These are phyloP conservation scores for Marasmius sp. DNA, from an alignment of 1,284 basidiomycete genomes.

Conservation along the genomic window DNA sequence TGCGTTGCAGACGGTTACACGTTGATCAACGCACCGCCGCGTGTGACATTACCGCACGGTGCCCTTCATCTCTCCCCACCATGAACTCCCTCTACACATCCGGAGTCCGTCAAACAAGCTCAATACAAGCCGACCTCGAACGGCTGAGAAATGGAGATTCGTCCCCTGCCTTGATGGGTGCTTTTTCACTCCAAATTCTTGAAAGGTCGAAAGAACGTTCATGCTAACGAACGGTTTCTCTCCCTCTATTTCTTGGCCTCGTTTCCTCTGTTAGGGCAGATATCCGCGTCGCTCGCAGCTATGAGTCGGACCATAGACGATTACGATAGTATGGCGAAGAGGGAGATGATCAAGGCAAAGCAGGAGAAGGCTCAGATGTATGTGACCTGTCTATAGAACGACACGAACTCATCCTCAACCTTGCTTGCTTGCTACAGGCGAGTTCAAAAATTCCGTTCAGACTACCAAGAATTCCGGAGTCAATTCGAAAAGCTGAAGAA, in stretches of 20 bases:
- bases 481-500: slow-evolving; percentile 72
- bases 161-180: slow-evolving; percentile 82
- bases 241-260: too few species aligned
- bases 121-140: slow-evolving; percentile 85
- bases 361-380: slow-evolving; percentile 93
- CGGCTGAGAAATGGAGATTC: slow-evolving; percentile 77
- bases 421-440: slow-evolving; percentile 48
- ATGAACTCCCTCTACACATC: slow-evolving; percentile 97
- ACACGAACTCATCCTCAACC: slow-evolving; percentile 1
- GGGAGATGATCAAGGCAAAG: slow-evolving; percentile 92
- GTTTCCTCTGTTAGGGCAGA: slow-evolving; percentile 70
- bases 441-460: slow-evolving; percentile 78
- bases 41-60: not conserved
- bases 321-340: slow-evolving; percentile 92
- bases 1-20: not conserved
- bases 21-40: not conserved
- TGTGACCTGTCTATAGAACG: slow-evolving; percentile 4
- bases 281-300: slow-evolving; percentile 90
- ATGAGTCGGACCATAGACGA: slow-evolving; percentile 93
- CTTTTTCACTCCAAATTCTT: slow-evolving; percentile 25
- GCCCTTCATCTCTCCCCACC: slow-evolving; percentile 13
- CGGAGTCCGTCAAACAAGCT: slow-evolving; percentile 88
- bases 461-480: slow-evolving; percentile 68
- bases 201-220: slow-evolving; percentile 1
- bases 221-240: too few species aligned